Evolutionary conservation across 805 yeast genomes (phyloP), one percentile per base, ranked within the genome.

Genomic region (Sporopachydermia quercuum): DNA sequence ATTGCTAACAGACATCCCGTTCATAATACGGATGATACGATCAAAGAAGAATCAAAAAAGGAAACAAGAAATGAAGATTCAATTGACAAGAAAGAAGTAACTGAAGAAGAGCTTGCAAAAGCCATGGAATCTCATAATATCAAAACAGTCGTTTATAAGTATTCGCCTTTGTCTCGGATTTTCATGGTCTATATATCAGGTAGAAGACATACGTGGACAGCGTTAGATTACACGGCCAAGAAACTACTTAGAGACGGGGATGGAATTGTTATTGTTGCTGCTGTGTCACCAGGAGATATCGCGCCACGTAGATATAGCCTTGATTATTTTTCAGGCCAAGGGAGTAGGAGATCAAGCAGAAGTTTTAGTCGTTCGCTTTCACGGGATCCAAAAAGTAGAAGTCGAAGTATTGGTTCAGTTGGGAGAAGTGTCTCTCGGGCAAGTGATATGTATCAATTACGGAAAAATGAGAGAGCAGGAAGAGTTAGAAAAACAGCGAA

Each of bases 121-220:
- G n/a, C 8, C 8, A n/a, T 8, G n/a, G n/a, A 23, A n/a, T n/a
- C 13, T 8, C 30, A 23, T 23, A 8, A 8, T 8, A 23, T 23
- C n/a, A 8, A 23, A 8, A 23, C 30, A 23, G n/a, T n/a, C n/a
- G n/a, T n/a, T n/a, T n/a, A n/a, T n/a, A n/a, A n/a, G n/a, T 23
- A 23, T n/a, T 8, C 30, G n/a, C 30, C 30, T 8, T n/a, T 23
- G n/a, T 8, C 13, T 23, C 30, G 30, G 8, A 23, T 23, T 23
- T 23, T 23, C 30, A 23, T 23, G 30, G 30, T 23, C 18, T 79
- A 79, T 51, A 62, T 82, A 19, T 66, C 76, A 47, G 93, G 85
- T 2, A 61, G 89, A 43, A 66, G 62, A 41, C 89, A 81, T 58
- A 78, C 91, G 0, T 82, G 94, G 94, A 84, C 79, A 6, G 76